Evolutionary conservation across 257 asterid genomes (phyloP), one percentile per base, ranked within the genome.

Genomic region (Ocimum tenuiflorum): DNA sequence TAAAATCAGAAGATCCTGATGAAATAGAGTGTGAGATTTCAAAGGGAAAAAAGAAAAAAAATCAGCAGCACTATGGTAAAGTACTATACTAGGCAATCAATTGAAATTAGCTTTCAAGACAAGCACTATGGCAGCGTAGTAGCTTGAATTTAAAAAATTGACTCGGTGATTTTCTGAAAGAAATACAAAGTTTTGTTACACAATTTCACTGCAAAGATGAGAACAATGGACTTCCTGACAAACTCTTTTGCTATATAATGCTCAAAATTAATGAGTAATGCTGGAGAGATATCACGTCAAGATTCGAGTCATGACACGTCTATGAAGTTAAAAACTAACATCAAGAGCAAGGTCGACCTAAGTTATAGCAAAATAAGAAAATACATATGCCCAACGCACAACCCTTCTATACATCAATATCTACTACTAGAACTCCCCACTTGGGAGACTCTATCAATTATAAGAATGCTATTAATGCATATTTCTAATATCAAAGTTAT

Each of bases 1-100:
- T 89, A 92, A 79, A 74, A 92, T 92, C 79, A 92, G 86, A 78
- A 92, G 95, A 82, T 92, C 99, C 99, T 92, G 85, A 73, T 81
- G n/a, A n/a, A n/a, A 82, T 66, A 56, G 67, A 78, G 72, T 36
- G 60, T 67, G 27, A 74, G 68, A 70, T 73, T 57, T 65, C 60
- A 66, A 62, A 85, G 74, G 70, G 4, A 27, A 27, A n/a, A n/a
- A n/a, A n/a, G n/a, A n/a, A n/a, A n/a, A 54, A 35, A 43, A 60
- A 60, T 41, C 69, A 57, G 63, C 58, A 57, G 71, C 49, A 60
- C 35, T 41, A 50, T 39, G 8, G 66, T 48, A 23, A 73, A n/a
- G n/a, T n/a, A n/a, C n/a, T 38, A 39, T 31, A 38, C 20, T 20
- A 8, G 39, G 62, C 46, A 43, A 41, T 33, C 38, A 65, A 45